These are phyloP conservation scores for Gossypium turneri DNA, from an alignment of 345 rosid genomes.

Conservation along the genomic window DNA sequence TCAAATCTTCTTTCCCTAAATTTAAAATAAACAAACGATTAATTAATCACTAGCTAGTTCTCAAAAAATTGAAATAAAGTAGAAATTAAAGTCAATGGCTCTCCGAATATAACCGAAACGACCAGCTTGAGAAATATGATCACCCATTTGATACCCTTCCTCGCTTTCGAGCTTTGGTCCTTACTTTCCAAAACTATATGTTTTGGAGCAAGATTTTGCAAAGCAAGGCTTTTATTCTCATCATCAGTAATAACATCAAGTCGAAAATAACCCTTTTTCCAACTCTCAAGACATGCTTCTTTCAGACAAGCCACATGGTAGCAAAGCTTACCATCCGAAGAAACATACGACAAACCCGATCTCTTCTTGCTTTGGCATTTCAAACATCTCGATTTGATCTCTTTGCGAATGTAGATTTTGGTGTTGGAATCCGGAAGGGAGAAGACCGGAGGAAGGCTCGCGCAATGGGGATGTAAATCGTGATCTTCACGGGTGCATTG, in stretches of 20 bases:
- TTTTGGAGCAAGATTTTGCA: constrained; percentile 3
- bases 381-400: not conserved
- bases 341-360: constrained; percentile 3
- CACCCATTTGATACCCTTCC: not conserved
- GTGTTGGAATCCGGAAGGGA: not conserved
- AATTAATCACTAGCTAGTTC: not conserved
- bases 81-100: not conserved
- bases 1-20: no score
- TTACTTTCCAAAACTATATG: no score
- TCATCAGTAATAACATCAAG: not conserved
- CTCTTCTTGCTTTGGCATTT: not conserved
- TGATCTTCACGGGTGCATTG: not conserved
- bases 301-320: constrained; percentile 12
- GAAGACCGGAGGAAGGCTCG: not conserved
- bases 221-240: not conserved
- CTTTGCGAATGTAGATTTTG: not conserved
- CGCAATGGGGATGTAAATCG: constrained; percentile 10
- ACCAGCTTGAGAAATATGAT: not conserved
- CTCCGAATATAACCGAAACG: not conserved
- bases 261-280: not conserved
- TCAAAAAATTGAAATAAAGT: not conserved
- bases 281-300: not conserved
- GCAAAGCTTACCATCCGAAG: not conserved
- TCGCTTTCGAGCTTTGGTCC: not conserved
- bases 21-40: no score